Percentiles rank a stretch among this genome's conserved stretches.
Conservation (phyloP, 768 basidiomycete species). For the Calocybe gangraenosa region DNA sequence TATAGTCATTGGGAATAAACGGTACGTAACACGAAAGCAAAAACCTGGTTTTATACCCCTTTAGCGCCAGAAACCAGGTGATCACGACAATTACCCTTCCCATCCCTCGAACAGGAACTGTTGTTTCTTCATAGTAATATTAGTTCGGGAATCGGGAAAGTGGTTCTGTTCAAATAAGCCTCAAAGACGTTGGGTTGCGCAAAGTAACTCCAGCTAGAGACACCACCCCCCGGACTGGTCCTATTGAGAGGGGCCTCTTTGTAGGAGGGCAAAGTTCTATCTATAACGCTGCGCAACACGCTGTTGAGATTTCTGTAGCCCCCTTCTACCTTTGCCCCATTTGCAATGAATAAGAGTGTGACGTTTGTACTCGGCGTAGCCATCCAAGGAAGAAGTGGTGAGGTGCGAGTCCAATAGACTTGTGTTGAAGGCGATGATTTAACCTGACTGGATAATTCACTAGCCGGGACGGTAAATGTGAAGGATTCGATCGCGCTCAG, state of each 20-base stretch:
- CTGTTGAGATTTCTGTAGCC: constrained; percentile 10
- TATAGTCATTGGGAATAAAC: too few relatives aligned
- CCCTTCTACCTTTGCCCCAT: constrained; percentile 11
- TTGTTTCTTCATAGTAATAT: too few relatives aligned
- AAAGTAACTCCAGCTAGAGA: constrained; percentile 16
- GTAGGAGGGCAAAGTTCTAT: constrained; percentile 10
- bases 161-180: constrained; percentile 12
- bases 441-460: not conserved
- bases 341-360: constrained; percentile 11
- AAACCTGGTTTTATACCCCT: too few relatives aligned
- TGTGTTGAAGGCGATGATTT: constrained; percentile 9
- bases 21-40: too few relatives aligned
- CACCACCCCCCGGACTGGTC: constrained; percentile 11
- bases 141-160: constrained; percentile 14
- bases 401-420: constrained; percentile 15
- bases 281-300: constrained; percentile 7
- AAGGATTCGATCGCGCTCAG: constrained; percentile 13
- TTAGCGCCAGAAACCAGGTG: too few relatives aligned
- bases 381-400: constrained; percentile 16
- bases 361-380: constrained; percentile 9
- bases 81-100: too few relatives aligned
- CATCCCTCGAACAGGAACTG: too few relatives aligned
- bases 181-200: constrained; percentile 14
- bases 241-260: constrained; percentile 13
- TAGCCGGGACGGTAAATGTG: constrained; percentile 11